These are phyloP conservation scores for Diaporthe sp. DNA, from an alignment of 2,329 filamentous ascomycete species.

Conservation along the genomic window DNA sequence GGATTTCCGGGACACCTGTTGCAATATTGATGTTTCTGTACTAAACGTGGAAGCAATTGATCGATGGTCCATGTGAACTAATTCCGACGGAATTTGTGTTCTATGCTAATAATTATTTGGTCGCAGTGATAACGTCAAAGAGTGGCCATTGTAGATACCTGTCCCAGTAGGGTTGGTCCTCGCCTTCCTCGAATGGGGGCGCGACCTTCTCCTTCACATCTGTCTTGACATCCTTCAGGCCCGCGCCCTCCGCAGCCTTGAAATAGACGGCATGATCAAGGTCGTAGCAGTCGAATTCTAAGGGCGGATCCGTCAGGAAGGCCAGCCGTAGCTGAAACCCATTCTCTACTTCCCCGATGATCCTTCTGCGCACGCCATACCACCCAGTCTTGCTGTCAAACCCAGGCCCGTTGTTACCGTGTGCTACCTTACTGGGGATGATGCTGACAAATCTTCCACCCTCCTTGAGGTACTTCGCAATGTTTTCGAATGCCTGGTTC, in stretches of 20 bases:
- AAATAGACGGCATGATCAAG: background rate
- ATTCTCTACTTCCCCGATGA: background rate
- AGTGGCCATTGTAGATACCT: background rate
- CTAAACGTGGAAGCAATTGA: background rate
- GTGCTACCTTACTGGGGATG: background rate
- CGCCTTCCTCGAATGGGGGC: background rate
- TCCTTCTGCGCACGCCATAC: background rate
- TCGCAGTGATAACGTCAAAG: constrained; percentile 1
- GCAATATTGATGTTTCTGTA: background rate
- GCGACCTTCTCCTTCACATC: constrained; percentile 4
- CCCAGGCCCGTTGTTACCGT: background rate
- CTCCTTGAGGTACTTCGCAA: background rate
- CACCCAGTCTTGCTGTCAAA: background rate
- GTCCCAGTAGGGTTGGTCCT: constrained; percentile 16
- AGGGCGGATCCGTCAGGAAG: background rate
- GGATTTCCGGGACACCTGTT: background rate
- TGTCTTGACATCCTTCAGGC: background rate
- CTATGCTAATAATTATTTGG: background rate
- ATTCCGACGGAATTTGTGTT: background rate
- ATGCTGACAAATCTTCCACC: constrained; percentile 10
- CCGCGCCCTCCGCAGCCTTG: background rate
- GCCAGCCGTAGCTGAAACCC: background rate
- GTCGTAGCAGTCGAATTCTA: background rate
- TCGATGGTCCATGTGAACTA: too few relatives aligned
- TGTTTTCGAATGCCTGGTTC: background rate